Base-by-base conservation (phyloP, 805 yeast species). In the Monosporozyma unispora region DNA sequence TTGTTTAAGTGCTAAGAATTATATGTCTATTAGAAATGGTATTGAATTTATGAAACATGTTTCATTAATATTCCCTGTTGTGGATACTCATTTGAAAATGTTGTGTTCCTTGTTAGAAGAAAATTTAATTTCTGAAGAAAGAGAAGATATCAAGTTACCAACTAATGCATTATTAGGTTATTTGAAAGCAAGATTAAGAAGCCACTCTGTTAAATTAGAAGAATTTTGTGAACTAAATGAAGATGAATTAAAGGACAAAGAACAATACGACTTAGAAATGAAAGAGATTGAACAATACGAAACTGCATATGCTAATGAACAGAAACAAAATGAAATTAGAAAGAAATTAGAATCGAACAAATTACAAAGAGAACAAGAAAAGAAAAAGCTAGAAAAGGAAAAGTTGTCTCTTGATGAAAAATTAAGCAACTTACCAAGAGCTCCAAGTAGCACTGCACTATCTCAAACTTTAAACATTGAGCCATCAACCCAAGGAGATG, bases 71-170 rank as follows among this genome's bases (percentile, higher is more conserved):
- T 88, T 79, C 61, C 96, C 96, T 0, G 69, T 74, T 10, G 76
- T 86, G 12, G 81, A 80, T 47, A 80, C 76, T 27, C 90, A 86
- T 50, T 82, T 88, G 31, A 79, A 77, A 48, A 50, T 59, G 6
- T 59, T 89, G 1, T 64, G 74, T 7, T 67, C 63, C 4, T 64
- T 72, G 10, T 68, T 90, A 31, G 73, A 77, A 28, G 56, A 59
- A 1, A 77, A 85, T 19, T 59, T 78, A 7, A 53, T 63, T 4
- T 59, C 63, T 0, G 97, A 90, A 54, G 61, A 68, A 3, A 76
- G 97, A 54, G 90, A 86, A 48, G 98, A 90, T 65, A 74, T 90
- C 57, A 84, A 79, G 58, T 69, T 90, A 33, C 82, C 96, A 1
- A 80, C 88, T 0, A 79, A 74, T 62, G 90, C 93, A 1, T 71